These are phyloP conservation scores for Trametes villosa DNA, from an alignment of 768 basidiomycete species.

Conservation along the genomic window DNA sequence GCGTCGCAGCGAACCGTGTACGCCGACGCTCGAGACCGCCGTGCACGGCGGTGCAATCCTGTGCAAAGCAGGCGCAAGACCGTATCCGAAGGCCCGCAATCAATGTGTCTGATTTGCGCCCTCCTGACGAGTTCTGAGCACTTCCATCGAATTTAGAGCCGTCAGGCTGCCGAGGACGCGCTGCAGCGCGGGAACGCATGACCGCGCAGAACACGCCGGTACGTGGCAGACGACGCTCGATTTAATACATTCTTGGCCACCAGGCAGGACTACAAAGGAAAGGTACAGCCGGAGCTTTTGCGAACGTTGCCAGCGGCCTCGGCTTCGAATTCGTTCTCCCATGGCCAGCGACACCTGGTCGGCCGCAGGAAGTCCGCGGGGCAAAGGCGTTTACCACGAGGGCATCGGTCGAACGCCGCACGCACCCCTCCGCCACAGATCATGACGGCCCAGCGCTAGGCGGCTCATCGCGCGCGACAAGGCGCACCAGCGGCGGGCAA, in stretches of 20 bases:
- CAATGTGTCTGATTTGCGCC: too few species aligned
- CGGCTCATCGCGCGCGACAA: not conserved
- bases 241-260: too few species aligned
- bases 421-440: too few species aligned
- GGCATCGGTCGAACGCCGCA: too few species aligned
- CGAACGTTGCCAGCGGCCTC: not conserved
- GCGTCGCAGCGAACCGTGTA: not conserved
- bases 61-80: too few species aligned
- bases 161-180: not conserved
- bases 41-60: too few species aligned
- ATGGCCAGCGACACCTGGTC: not conserved
- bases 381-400: too few species aligned
- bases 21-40: not conserved
- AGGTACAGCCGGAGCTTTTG: slow-evolving; percentile 1
- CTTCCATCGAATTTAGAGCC: too few species aligned
- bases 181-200: not conserved
- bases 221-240: too few species aligned
- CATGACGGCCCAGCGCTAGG: not conserved
- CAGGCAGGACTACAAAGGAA: not conserved
- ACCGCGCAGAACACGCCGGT: too few species aligned
- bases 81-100: not conserved
- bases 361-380: not conserved
- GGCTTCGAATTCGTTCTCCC: not conserved
- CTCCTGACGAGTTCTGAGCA: too few species aligned
- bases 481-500: too few species aligned